Evolutionary conservation across 148 eudicot species (phyloP).

Genomic region (Nepenthes gracilis): DNA sequence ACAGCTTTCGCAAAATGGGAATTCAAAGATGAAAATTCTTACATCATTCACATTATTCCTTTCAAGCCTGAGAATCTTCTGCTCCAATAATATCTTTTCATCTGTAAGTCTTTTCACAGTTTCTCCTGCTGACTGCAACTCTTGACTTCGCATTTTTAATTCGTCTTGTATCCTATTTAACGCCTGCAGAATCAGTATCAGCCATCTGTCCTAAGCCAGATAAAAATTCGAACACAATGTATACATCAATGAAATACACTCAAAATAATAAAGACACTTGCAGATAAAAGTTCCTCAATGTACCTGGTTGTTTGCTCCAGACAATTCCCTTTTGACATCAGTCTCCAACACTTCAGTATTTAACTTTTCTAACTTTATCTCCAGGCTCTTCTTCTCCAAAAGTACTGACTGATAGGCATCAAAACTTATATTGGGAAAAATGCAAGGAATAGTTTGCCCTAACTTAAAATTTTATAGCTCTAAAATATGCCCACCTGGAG

Average conservation of each 20-base stretch:
- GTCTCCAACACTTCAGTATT: conserved; percentile 37
- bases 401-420: conserved; percentile 39
- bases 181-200: conserved; percentile 27
- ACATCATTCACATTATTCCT: conserved; percentile 60
- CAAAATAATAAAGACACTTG: background rate
- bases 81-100: conserved; percentile 61
- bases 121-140: conserved; percentile 70
- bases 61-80: conserved; percentile 51
- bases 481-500: conserved; percentile 46
- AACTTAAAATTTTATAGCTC: background rate
- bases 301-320: conserved; percentile 75
- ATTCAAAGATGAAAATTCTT: conserved; percentile 5
- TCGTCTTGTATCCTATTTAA: conserved; percentile 62
- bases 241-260: background rate
- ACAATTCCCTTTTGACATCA: conserved; percentile 45
- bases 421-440: background rate
- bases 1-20: background rate
- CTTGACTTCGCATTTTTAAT: conserved; percentile 49
- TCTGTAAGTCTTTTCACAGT: conserved; percentile 50
- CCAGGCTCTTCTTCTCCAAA: conserved; percentile 60
- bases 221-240: background rate
- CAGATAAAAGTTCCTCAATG: background rate
- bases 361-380: conserved; percentile 43
- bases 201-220: background rate
- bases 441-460: no score